Base-by-base conservation (phyloP, 2,329 filamentous ascomycete genomes). In the Xylariales sp. region DNA sequence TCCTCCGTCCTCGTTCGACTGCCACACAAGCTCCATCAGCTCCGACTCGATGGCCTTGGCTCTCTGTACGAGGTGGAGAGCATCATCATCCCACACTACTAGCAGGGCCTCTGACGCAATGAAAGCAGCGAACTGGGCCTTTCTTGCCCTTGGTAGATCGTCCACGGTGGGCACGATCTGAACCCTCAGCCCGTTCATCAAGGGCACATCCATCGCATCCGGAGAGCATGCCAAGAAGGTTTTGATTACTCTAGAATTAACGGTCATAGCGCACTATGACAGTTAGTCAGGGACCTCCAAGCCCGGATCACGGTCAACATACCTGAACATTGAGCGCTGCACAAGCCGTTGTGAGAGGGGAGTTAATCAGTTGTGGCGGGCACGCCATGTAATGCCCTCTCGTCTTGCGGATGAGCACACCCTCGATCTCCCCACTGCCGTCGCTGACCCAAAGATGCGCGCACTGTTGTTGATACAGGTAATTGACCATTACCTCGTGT, bases 401-500 rank as follows among this genome's bases (percentile, higher is more conserved):
- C 14, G 71, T 59, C 55, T 86, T 88, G 49, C 84, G 76, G 35
- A 90, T 65, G 15, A 90, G 63, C 20, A 88, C 84, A 49, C 86
- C 86, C 59, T 89, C 85, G 5, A 80, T 62, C 50, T 83, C 76
- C 10, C 82, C 82, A 36, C 73, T 80, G 25, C 75, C 78, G 51
- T 87, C 82, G 22, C 78, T 78, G 15, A 88, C 80, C 86, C 86
- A 89, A 24, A 88, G 71, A 46, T 80, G 76, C 10, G 78, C 76
- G 55, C 83, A 88, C 63, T 88, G 84, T 58, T 89, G 84, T 60
- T 89, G 85, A 62, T 88, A 88, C 19, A 90, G 69, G 59, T 87
- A 88, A 63, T 86, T 88, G 46, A 86, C 84, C 84, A 89, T 89
- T 46, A 89, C 82, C 61, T 89, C 85, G 55, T 88, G 82, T 62